phyloP scores from a whole-genome alignment of 176 grass and related monocot genomes.

The Saccharum spontaneum region DNA sequence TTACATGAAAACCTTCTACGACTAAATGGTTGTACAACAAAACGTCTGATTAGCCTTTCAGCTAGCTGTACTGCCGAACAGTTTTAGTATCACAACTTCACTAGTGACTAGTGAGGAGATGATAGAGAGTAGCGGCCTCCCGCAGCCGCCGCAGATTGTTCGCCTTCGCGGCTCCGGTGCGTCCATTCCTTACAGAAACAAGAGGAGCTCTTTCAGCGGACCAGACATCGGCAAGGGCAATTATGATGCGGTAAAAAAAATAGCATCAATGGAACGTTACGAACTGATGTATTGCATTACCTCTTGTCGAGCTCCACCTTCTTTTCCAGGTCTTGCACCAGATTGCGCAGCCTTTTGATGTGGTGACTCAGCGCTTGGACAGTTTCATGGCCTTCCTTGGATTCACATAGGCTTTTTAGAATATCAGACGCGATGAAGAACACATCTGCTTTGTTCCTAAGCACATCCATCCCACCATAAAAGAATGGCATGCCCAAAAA shows the following conservation, averaged over 20 bases:
- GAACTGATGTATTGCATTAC: constrained; percentile 14
- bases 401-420: constrained; percentile 48
- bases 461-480: not conserved
- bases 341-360: constrained; percentile 44
- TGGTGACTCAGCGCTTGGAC: not conserved
- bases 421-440: constrained; percentile 57
- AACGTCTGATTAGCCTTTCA: not conserved
- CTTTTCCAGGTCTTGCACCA: constrained; percentile 50
- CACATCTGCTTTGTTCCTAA: constrained; percentile 49
- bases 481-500: not conserved
- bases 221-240: not conserved
- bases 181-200: constrained; percentile 40
- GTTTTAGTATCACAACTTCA: not conserved
- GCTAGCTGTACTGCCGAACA: not conserved
- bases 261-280: not conserved
- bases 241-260: not conserved
- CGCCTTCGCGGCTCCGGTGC: constrained; percentile 22
- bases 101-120: constrained; percentile 29
- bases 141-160: constrained; percentile 24
- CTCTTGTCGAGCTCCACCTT: constrained; percentile 62
- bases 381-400: constrained; percentile 38
- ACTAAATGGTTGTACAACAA: not conserved
- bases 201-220: not conserved
- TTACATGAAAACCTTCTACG: not conserved
- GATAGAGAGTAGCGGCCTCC: constrained; percentile 37